These are phyloP conservation scores for Didymella pinodella DNA, from an alignment of 2,329 filamentous ascomycete species.

Conservation along the genomic window DNA sequence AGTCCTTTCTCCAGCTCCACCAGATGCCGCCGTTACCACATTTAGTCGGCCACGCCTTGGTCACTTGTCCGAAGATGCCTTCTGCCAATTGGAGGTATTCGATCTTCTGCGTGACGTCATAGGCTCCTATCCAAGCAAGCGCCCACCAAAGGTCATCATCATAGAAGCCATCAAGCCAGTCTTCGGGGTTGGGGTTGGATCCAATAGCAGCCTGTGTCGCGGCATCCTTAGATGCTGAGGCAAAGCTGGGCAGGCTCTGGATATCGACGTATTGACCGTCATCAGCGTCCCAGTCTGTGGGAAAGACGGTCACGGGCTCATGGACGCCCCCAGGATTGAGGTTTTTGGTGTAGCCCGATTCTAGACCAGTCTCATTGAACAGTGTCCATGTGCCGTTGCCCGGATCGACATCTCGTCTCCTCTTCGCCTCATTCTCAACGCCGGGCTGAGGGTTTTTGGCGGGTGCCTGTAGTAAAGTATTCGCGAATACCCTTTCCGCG, in stretches of 20 bases:
- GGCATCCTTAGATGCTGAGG: constrained; percentile 8
- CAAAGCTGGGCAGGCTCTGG: constrained; percentile 20
- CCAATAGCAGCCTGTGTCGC: constrained; percentile 20
- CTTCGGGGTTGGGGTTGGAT: constrained; percentile 26
- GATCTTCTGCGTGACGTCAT: constrained; percentile 58
- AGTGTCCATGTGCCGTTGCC: constrained; percentile 21
- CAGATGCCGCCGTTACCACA: constrained; percentile 60
- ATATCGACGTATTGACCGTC: constrained; percentile 21
- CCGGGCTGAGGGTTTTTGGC: constrained; percentile 42
- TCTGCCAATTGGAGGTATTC: constrained; percentile 58
- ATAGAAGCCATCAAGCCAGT: constrained; percentile 57
- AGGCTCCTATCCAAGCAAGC: constrained; percentile 63
- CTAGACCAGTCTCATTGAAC: constrained; percentile 15
- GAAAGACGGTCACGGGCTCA: constrained; percentile 32
- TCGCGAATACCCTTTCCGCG: constrained; percentile 54
- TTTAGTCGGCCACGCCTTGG: constrained; percentile 46
- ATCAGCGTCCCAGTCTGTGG: constrained; percentile 29
- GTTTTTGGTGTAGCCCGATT: constrained; percentile 35
- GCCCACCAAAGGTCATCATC: constrained; percentile 63
- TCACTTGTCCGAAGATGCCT: constrained; percentile 60
- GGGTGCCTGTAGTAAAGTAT: constrained; percentile 51
- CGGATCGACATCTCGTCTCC: constrained; percentile 14
- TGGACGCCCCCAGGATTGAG: constrained; percentile 24
- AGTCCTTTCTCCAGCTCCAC: constrained; percentile 57
- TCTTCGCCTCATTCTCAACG: constrained; percentile 26